A percentile compares a stretch with the other conserved stretches of the same genome.
These are phyloP conservation scores for Ramalina intermedia DNA, from an alignment of 495 filamentous ascomycete species.

Conservation along the genomic window DNA sequence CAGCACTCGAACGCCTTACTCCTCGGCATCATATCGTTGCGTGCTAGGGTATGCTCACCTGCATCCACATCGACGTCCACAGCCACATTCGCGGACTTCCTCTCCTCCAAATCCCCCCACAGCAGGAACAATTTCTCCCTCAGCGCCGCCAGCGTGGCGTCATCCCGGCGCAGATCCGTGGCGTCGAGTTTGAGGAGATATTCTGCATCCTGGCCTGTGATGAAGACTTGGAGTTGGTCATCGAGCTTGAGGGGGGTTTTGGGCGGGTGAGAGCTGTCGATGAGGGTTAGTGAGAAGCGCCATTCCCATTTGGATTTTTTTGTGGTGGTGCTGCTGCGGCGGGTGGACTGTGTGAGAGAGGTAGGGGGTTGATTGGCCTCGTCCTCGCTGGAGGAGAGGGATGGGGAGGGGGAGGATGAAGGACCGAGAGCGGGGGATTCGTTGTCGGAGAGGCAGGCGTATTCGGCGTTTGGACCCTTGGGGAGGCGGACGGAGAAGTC, in stretches of 20 bases:
- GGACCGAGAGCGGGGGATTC: slow-evolving; percentile 19
- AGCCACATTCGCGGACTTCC: slow-evolving; percentile 23
- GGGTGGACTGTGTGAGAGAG: too few species aligned
- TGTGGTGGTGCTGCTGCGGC: background rate
- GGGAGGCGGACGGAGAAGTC: slow-evolving; percentile 51
- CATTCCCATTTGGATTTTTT: slow-evolving; percentile 47
- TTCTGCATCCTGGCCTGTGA: slow-evolving; percentile 50
- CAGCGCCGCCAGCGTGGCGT: slow-evolving; percentile 31
- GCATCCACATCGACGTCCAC: background rate
- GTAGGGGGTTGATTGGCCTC: slow-evolving; percentile 4
- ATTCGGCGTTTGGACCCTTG: slow-evolving; percentile 20
- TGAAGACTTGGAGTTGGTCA: slow-evolving; percentile 44
- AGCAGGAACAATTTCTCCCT: slow-evolving; percentile 61
- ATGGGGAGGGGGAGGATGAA: slow-evolving; percentile 17
- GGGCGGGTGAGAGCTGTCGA: slow-evolving; percentile 33
- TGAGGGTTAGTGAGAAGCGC: slow-evolving; percentile 61
- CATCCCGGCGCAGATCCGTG: slow-evolving; percentile 43
- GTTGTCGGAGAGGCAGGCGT: slow-evolving; percentile 32
- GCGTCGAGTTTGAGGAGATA: slow-evolving; percentile 53
- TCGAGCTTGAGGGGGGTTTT: background rate
- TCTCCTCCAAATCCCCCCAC: slow-evolving; percentile 78
- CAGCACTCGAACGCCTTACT: slow-evolving; percentile 20
- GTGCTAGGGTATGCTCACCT: slow-evolving; percentile 2
- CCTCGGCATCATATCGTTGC: background rate
- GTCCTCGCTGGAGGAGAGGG: slow-evolving; percentile 7